Base-by-base conservation (phyloP, 345 rosid genomes). In the Pelargonium nanum region DNA sequence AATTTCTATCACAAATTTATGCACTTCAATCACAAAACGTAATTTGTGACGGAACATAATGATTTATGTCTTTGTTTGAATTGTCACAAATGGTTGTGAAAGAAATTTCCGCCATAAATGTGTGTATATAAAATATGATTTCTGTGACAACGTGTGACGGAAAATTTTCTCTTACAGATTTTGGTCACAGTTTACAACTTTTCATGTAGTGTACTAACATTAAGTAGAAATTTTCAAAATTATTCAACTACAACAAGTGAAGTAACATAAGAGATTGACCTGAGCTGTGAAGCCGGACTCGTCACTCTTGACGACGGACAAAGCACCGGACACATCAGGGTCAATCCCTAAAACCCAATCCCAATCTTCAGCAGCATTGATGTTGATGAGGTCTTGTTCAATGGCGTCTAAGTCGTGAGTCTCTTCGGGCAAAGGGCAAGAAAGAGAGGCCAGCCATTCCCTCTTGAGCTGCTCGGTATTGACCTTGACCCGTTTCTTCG, bases 271-370 rank as follows among this genome's bases (percentile, higher is more conserved):
- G n/a, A n/a, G n/a, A n/a, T 26, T 58, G 22, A 83, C 94, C 98
- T 83, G 81, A 58, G 89, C 89, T 60, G 83, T 74, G 67, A 67
- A 77, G 59, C 78, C 85, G 22, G 68, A 61, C 16, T 76, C 75
- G 30, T 78, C 75, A 19, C 63, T n/a, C 70, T 72, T 88, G 77
- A 88, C 67, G 60, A 88, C 58, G 21, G 96, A 88, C 67, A 91
- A 59, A 4, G 96, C 92, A 58, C 96, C 98, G 4, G 90, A 86
- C 62, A 79, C 56, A 68, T 91, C 92, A 21, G 94, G 97, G 79
- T 91, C 96, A 61, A 92, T 44, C 40, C 98, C 96, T 22, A 89
- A 34, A 64, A 82, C 82, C 80, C 80, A 89, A n/a, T 59, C 55
- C 55, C 83, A 71, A 58, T 75, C 80, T 57, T 40, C 5, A 40